Evolutionary conservation across 345 rosid species (phyloP), one percentile per base, ranked within the genome.

Genomic region (Trapa incisa): DNA sequence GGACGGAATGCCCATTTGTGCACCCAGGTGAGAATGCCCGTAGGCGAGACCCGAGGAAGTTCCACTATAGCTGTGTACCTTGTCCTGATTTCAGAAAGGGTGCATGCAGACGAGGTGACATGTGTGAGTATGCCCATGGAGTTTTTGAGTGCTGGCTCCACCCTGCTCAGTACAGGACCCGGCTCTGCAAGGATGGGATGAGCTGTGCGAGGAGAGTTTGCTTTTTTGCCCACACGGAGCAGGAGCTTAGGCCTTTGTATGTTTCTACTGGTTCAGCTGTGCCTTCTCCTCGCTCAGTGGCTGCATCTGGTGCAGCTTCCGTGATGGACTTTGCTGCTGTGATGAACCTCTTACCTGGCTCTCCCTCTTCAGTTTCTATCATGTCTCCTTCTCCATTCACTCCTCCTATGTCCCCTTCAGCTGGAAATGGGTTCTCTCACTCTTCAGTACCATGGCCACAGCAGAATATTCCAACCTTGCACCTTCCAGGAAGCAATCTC

Each of bases 61-160:
- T 80, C 54, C 97, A 93, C 58, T 93, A 93, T 71, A 93, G 98
- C 68, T 93, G 98, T 39, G 97, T 93, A 4, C 98, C 97, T 4
- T 93, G 98, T 37, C 97, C 98, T 37, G 98, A 93, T 71, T 90
- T 90, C 65, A 79, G 98, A 41, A 93, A 93, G 75, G 98, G 97
- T 35, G 85, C 96, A 42, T 93, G 98, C 73, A 79, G 97, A 61
- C 85, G 98, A 0, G 96, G 92, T 61, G 96, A 93, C 70, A 87
- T 93, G 92, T 93, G 98, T 35, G 98, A 93, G 68, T 93, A 88
- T 80, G 98, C 98, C 1, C 98, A 93, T 65, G 98, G 98, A 42
- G 97, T 93, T 68, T 93, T 93, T 70, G 98, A 93, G 67, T 93
- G 97, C 71, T 93, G 98, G 98, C 94, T 93, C 2, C 98, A 93